Percentiles rank a stretch among this genome's conserved stretches.
These are phyloP conservation scores for Nicotiana tomentosiformis DNA, from an alignment of 257 asterid species.

Conservation along the genomic window DNA sequence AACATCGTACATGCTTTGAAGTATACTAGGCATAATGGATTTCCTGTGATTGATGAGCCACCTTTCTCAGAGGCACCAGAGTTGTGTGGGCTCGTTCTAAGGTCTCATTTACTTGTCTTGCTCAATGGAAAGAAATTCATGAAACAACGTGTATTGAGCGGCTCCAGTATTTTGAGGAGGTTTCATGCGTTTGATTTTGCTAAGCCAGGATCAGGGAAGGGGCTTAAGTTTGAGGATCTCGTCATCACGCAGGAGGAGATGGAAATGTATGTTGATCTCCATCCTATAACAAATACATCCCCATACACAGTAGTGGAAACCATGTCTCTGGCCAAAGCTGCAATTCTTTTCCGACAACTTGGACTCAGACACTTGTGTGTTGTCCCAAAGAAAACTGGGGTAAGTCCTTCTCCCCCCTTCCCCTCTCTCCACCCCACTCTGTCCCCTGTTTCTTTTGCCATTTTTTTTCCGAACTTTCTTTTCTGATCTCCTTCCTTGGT, in stretches of 20 bases:
- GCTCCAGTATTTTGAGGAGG: constrained; percentile 38
- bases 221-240: constrained; percentile 74
- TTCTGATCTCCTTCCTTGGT: not conserved
- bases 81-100: constrained; percentile 71
- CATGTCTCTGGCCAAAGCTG: constrained; percentile 98
- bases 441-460: not conserved
- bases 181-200: constrained; percentile 80
- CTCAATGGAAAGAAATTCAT: constrained; percentile 57
- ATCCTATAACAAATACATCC: constrained; percentile 81
- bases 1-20: constrained; percentile 56
- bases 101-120: constrained; percentile 86
- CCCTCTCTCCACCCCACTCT: not conserved
- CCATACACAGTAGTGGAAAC: constrained; percentile 92
- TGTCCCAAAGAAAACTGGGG: constrained; percentile 82
- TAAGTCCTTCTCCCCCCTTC: constrained; percentile 18
- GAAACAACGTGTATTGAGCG: constrained; percentile 39
- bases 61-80: constrained; percentile 80
- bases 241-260: constrained; percentile 58
- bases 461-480: not conserved
- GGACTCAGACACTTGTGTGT: constrained; percentile 91
- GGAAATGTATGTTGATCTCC: constrained; percentile 94
- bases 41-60: constrained; percentile 91
- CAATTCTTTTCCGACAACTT: constrained; percentile 73
- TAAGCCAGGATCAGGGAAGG: constrained; percentile 91
- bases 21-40: constrained; percentile 71